These are phyloP conservation scores for Pluteus cervinus DNA, from an alignment of 768 basidiomycete species.

Conservation along the genomic window DNA sequence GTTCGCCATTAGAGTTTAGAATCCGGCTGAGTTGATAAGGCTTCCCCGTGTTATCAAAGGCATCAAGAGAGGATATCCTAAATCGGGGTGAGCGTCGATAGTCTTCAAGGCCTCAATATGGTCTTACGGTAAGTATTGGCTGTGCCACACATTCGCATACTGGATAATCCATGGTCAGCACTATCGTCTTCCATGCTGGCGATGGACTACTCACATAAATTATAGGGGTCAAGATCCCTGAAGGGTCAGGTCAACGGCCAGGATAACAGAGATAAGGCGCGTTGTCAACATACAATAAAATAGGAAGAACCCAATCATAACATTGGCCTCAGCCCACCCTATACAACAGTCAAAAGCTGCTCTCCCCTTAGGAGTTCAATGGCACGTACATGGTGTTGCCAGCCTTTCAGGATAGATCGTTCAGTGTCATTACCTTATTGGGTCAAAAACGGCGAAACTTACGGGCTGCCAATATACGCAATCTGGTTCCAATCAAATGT, in stretches of 20 bases:
- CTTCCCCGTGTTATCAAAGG: conserved; percentile 55
- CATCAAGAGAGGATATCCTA: conserved; percentile 39
- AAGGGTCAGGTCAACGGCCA: conserved; percentile 4
- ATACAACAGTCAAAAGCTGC: conserved; percentile 12
- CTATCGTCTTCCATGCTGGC: background rate
- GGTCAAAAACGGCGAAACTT: conserved; percentile 22
- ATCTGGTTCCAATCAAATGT: conserved; percentile 66
- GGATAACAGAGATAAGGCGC: background rate
- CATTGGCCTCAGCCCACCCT: conserved; percentile 77
- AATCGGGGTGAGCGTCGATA: conserved; percentile 16
- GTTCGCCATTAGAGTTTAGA: conserved; percentile 28
- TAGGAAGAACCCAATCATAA: conserved; percentile 53
- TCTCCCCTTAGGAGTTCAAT: background rate
- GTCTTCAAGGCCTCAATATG: conserved; percentile 7
- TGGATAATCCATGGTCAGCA: conserved; percentile 14
- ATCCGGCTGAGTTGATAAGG: conserved; percentile 38
- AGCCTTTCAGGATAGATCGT: conserved; percentile 26
- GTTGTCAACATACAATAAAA: conserved; percentile 48
- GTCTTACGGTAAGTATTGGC: conserved; percentile 52
- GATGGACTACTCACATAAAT: conserved; percentile 29
- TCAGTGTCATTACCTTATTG: too few species aligned
- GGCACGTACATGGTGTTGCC: conserved; percentile 43
- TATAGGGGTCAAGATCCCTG: conserved; percentile 46
- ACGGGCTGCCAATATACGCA: conserved; percentile 63
- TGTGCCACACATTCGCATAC: conserved; percentile 52